Base-by-base conservation (phyloP, 805 yeast genomes). In the Pichia scutulata region DNA sequence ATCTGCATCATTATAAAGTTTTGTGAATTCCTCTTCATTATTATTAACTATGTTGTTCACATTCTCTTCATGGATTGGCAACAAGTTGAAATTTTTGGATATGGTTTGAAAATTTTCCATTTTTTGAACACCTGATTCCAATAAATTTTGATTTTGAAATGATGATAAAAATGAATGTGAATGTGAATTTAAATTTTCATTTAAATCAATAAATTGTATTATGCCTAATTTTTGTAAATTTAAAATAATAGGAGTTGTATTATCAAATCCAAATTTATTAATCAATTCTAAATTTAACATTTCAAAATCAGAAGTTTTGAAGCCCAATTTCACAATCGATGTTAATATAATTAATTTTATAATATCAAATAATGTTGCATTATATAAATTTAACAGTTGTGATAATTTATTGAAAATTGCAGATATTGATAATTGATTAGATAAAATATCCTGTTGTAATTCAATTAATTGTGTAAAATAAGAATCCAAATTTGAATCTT, bases 401-500 rank as follows among this genome's bases (percentile, higher is more conserved):
- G 42, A 60, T 57, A 49, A 58, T 56, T 57, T 67, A 47, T 58
- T 69, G 53, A 64, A 74, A 58, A 46, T 28, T 28, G 19, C 7
- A 8, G 23, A 12, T 26, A n/a, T 18, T 59, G 77, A 78, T 25
- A 76, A 52, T 16, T 72, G 71, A 46, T 78, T 78, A 7, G 78
- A 76, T 41, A 88, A 68, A 1, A 89, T 70, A 47, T 84, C 88
- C 63, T 88, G 90, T 60, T 86, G 88, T 39, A 85, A 69, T 49
- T 77, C 81, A 18, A 85, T 64, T 51, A 75, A 72, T 12, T 69
- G 65, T 51, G 76, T 77, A 59, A 77, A 70, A 47, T 65, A 63
- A 36, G 55, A 62, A 16, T 44, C 23, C 37, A 36, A 41, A n/a
- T 26, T 30, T 7, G 23, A 2, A 9, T 19, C 24, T 19, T 30